Base-by-base conservation (phyloP, 2,329 filamentous ascomycete genomes). In the Furcasterigmium furcatum region DNA sequence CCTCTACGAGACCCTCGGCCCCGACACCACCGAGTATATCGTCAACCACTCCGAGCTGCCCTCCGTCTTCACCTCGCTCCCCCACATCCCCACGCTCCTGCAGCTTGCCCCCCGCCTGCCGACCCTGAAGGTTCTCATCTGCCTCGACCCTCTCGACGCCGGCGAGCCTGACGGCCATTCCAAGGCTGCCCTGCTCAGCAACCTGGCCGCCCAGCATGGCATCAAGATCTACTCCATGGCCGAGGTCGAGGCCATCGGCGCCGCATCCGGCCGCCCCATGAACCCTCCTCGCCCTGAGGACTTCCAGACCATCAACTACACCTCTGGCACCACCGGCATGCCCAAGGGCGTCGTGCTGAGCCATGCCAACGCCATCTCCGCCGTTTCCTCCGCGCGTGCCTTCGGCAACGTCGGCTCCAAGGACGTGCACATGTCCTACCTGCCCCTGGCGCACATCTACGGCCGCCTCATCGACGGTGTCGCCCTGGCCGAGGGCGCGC, bases 381-480 rank as follows among this genome's bases (percentile, higher is more conserved):
- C 84, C 32, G 77, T 87, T 36, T 74, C 82, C 12, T 71, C 77
- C 16, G 79, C 78, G 41, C 74, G 88, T 47, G 66, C 80, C 30
- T 73, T 80, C 46, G 71, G 70, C 12, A 70, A 73, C 12, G 73
- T 80, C 46, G 54, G 56, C 3, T 58, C 70, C 41, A 66, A 66
- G 50, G 87, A 94, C 54, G 70, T 84, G 4, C 74, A 85, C 54
- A 80, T 89, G 47, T 97, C 92, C 1, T 99, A 97, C 67, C 79
- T 99, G 43, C 94, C 94, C 1, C 72, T 96, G 32, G 94, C 94
- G 9, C 94, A 99, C 63, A 97, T 99, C 58, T 96, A 89, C 65
- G 88, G 91, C 53, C 86, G 94, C 45, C 76, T 96, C 54, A 74
- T 84, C 34, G 94, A 99, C 63, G 87, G 95, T 63, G 73, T 76